These are phyloP conservation scores for Globisporangium nagaii DNA, from an alignment of 352 stramenopile species.

Conservation along the genomic window DNA sequence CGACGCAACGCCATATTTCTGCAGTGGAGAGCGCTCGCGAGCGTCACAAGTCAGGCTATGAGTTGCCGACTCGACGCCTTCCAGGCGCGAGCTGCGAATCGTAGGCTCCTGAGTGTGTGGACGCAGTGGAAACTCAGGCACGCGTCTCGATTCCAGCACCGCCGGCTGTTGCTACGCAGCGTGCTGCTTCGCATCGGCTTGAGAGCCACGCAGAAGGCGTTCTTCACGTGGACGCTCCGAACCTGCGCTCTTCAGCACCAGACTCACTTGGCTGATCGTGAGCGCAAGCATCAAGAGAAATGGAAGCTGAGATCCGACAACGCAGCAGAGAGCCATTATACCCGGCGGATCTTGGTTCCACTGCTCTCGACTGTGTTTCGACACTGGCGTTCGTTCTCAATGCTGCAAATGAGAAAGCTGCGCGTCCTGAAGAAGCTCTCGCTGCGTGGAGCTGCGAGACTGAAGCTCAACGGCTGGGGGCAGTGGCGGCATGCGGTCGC, in stretches of 20 bases:
- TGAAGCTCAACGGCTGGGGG: constrained; percentile 3
- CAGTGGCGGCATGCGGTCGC: not conserved
- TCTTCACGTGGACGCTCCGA: not conserved
- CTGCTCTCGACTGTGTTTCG: not conserved
- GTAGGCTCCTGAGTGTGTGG: constrained; percentile 20
- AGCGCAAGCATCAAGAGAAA: not conserved
- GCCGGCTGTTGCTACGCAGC: not conserved
- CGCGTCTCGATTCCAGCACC: not conserved
- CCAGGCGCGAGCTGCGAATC: constrained; percentile 17
- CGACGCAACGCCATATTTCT: constrained; percentile 31
- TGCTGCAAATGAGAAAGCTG: not conserved
- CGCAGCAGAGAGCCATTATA: not conserved
- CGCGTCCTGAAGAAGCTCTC: constrained; percentile 4
- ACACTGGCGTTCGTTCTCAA: not conserved
- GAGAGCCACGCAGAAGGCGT: not conserved
- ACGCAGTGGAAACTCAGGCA: constrained; percentile 15
- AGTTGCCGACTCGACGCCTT: constrained; percentile 48
- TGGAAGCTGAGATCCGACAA: not conserved
- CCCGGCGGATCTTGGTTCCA: not conserved
- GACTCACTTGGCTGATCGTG: not conserved
- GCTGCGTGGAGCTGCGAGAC: not conserved
- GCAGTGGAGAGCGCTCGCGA: constrained; percentile 24
- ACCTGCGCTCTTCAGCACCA: not conserved
- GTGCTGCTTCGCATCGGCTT: not conserved
- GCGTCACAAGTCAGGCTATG: constrained; percentile 22